Conservation (phyloP, 768 basidiomycete genomes). For the Serendipita sp. region DNA sequence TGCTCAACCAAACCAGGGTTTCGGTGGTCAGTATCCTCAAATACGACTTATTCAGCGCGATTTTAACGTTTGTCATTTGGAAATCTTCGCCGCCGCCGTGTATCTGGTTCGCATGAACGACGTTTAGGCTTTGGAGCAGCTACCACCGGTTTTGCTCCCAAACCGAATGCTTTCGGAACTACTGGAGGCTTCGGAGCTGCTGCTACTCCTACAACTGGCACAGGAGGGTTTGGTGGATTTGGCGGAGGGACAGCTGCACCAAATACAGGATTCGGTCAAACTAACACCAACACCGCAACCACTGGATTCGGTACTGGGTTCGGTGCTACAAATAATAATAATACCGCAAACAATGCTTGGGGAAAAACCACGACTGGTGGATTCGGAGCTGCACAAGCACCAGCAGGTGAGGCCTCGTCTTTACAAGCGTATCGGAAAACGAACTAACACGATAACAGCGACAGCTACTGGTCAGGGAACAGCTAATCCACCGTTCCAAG, state of each 20-base stretch:
- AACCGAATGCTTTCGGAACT: constrained; percentile 57
- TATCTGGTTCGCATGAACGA: constrained; percentile 15
- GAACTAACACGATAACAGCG: constrained; percentile 8
- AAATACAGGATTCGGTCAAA: constrained; percentile 28
- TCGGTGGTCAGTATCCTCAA: background rate
- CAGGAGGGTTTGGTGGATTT: constrained; percentile 32
- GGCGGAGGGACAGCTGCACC: constrained; percentile 24
- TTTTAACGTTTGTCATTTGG: background rate
- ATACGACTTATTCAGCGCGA: no score
- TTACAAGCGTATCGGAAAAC: constrained; percentile 7
- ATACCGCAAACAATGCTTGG: constrained; percentile 10
- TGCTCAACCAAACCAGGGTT: constrained; percentile 4
- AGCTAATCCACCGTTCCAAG: constrained; percentile 42
- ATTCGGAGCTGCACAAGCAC: constrained; percentile 11
- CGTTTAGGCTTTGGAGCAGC: constrained; percentile 6
- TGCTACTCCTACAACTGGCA: constrained; percentile 30
- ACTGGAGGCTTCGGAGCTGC: constrained; percentile 15
- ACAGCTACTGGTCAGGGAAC: constrained; percentile 33
- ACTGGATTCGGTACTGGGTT: no score
- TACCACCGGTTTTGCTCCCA: constrained; percentile 13
- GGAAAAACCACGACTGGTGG: constrained; percentile 12
- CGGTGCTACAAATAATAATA: no score
- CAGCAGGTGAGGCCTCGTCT: constrained; percentile 12
- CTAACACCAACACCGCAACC: constrained; percentile 16
- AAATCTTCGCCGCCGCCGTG: background rate